Evolutionary conservation across 1,284 basidiomycete species (phyloP).

Genomic region (Marasmius fiardii): DNA sequence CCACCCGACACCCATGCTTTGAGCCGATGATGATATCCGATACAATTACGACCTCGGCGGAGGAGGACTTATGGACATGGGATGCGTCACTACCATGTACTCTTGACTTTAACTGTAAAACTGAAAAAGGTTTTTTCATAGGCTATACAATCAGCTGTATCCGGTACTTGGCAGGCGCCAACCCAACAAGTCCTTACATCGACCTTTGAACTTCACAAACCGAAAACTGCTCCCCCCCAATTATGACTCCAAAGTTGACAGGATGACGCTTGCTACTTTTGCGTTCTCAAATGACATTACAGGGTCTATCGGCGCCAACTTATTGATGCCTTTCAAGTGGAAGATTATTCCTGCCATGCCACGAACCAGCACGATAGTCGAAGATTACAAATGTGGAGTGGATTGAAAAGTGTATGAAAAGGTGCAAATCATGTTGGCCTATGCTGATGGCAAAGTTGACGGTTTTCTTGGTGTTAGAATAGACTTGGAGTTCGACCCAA

Average conservation of each 20-base stretch:
- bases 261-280: constrained; percentile 31
- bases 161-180: constrained; percentile 37
- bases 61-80: constrained; percentile 63
- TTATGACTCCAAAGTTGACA: constrained; percentile 32
- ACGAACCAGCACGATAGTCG: constrained; percentile 24
- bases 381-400: constrained; percentile 36
- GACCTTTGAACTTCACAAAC: constrained; percentile 18
- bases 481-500: constrained; percentile 3
- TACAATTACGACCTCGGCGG: constrained; percentile 60
- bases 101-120: background rate
- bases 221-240: constrained; percentile 14
- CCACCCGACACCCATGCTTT: constrained; percentile 34
- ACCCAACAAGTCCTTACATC: constrained; percentile 33
- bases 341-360: constrained; percentile 33
- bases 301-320: constrained; percentile 32
- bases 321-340: constrained; percentile 21
- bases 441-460: background rate
- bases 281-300: constrained; percentile 33
- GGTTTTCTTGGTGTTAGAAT: background rate
- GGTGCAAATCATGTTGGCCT: constrained; percentile 25
- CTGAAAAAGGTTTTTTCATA: constrained; percentile 18
- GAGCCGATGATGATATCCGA: constrained; percentile 46
- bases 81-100: background rate
- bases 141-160: constrained; percentile 44
- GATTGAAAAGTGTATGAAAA: constrained; percentile 52